phyloP scores from a whole-genome alignment of 495 filamentous ascomycete genomes.

The Podospora pseudoanserina region DNA sequence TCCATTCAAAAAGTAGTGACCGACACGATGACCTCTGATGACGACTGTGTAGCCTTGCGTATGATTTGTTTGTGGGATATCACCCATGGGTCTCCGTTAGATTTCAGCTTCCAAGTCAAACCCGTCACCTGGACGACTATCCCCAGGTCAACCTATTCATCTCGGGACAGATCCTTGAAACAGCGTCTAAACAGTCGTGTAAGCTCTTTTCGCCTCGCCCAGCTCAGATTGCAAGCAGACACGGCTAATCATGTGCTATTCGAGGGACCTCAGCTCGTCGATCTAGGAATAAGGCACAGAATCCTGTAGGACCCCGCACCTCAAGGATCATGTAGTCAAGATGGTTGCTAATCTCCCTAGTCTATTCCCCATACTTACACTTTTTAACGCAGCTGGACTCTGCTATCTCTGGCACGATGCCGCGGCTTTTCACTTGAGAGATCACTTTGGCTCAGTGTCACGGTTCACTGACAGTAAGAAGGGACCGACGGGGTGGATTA shows the following conservation, averaged over 20 bases:
- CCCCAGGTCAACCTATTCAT: background rate
- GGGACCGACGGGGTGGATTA: constrained; percentile 12
- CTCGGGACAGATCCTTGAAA: background rate
- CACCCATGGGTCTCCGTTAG: background rate
- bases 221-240: background rate
- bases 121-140: background rate
- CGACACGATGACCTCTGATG: background rate
- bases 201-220: background rate
- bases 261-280: background rate
- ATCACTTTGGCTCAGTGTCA: constrained; percentile 17
- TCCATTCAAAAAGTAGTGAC: background rate
- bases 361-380: constrained; percentile 9
- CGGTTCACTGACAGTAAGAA: constrained; percentile 16
- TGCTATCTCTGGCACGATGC: background rate
- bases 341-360: background rate
- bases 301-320: background rate
- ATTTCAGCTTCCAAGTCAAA: background rate
- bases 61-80: background rate
- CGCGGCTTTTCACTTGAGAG: background rate
- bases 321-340: background rate
- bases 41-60: background rate
- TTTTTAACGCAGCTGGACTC: background rate
- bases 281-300: background rate
- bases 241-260: background rate
- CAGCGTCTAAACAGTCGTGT: background rate